Evolutionary conservation across 2,329 filamentous ascomycete genomes (phyloP).

Genomic region (Botrytis byssoidea): DNA sequence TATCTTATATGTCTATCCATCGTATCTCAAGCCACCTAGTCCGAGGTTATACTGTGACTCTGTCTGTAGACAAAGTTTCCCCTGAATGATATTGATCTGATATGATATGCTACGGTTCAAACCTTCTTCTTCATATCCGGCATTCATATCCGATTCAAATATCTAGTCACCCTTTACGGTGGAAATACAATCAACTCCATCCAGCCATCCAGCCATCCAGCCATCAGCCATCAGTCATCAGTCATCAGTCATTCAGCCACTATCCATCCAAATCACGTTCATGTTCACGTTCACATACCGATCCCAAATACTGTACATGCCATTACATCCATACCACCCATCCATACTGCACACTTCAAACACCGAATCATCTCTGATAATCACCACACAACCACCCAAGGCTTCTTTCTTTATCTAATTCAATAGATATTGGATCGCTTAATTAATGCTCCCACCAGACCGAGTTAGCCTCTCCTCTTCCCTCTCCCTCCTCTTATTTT

Average conservation of each 20-base stretch:
- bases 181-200: not conserved
- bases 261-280: not conserved
- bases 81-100: not conserved
- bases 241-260: too few species aligned
- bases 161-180: not conserved
- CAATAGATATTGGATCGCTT: constrained; percentile 9
- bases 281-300: not conserved
- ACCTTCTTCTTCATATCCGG: not conserved
- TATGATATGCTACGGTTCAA: not conserved
- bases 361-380: not conserved
- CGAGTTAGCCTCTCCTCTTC: not conserved
- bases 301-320: too few species aligned
- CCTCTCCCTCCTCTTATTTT: not conserved
- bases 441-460: not conserved
- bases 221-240: too few species aligned
- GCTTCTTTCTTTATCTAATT: not conserved
- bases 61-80: not conserved
- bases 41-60: not conserved
- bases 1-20: not conserved
- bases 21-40: not conserved
- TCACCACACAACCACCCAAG: not conserved
- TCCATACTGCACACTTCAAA: not conserved
- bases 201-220: not conserved
- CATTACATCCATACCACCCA: too few species aligned
- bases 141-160: not conserved